These are phyloP conservation scores for Fraxinus cuspidata DNA, from an alignment of 257 asterid genomes.

Conservation along the genomic window DNA sequence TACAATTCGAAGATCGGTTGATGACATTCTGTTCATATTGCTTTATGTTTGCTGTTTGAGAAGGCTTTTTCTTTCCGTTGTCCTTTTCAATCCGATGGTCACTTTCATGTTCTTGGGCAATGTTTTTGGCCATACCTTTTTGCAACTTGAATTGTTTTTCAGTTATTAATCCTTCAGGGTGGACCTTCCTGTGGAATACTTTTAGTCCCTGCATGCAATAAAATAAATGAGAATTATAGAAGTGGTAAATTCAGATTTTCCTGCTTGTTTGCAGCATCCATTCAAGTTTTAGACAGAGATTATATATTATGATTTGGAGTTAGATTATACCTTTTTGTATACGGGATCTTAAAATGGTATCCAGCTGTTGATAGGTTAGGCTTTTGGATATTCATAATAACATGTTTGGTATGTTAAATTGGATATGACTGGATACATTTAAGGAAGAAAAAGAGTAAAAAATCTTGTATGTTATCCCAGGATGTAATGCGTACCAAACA, in stretches of 20 bases:
- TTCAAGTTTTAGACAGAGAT: neutral
- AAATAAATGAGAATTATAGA: neutral
- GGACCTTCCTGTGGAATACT: conserved; percentile 30
- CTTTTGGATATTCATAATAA: conserved; percentile 7
- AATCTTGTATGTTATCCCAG: neutral
- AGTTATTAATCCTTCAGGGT: conserved; percentile 29
- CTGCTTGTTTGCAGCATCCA: neutral
- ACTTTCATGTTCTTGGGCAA: neutral
- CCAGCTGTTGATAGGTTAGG: neutral
- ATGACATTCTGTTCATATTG: conserved; percentile 15
- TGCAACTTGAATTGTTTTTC: conserved; percentile 15
- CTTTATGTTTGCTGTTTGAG: conserved; percentile 22
- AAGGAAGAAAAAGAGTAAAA: neutral
- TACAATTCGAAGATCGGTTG: neutral
- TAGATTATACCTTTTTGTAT: conserved; percentile 4
- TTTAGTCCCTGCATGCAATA: conserved; percentile 32
- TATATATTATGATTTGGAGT: neutral
- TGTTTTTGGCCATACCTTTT: conserved; percentile 9
- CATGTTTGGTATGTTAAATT: neutral
- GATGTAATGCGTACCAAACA: too few species aligned
- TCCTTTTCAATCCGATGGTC: neutral
- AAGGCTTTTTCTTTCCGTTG: conserved; percentile 8
- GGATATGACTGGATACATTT: neutral
- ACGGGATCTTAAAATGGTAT: neutral
- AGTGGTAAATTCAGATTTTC: neutral